These are phyloP conservation scores for Magnolia sinica DNA, from an alignment of 164 flowering plant genomes.

Conservation along the genomic window DNA sequence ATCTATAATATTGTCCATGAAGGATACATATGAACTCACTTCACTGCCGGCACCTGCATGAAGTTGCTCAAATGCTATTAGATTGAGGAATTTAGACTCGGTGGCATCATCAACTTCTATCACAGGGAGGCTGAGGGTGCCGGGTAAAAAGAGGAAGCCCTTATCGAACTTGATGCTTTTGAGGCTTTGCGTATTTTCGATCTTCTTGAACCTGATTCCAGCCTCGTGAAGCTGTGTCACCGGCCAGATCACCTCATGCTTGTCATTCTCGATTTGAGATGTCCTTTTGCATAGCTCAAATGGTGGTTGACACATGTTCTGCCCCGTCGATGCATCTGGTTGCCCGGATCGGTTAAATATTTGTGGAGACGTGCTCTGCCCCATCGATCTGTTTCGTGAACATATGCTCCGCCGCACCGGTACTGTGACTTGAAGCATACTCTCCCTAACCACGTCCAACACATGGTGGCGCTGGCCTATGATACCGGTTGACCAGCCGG, in stretches of 20 bases:
- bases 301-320: background rate
- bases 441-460: constrained; percentile 37
- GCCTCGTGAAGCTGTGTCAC: constrained; percentile 50
- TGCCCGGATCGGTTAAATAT: background rate
- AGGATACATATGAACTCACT: constrained; percentile 44
- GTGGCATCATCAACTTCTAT: constrained; percentile 45
- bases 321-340: background rate
- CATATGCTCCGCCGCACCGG: too few species aligned
- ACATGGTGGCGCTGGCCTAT: constrained; percentile 45
- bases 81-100: constrained; percentile 46
- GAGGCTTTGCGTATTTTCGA: constrained; percentile 30
- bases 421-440: constrained; percentile 25
- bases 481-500: background rate
- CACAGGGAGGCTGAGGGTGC: constrained; percentile 41
- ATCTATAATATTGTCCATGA: constrained; percentile 63
- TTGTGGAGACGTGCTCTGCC: background rate
- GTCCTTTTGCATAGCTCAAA: too few species aligned
- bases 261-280: too few species aligned
- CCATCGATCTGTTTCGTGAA: too few species aligned
- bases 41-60: constrained; percentile 54
- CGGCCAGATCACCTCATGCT: constrained; percentile 26
- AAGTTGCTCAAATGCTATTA: constrained; percentile 50
- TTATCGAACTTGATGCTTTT: constrained; percentile 44
- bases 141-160: constrained; percentile 38
- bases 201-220: constrained; percentile 43